These are phyloP conservation scores for Thelephora ganbajun DNA, from an alignment of 768 basidiomycete genomes.

Conservation along the genomic window DNA sequence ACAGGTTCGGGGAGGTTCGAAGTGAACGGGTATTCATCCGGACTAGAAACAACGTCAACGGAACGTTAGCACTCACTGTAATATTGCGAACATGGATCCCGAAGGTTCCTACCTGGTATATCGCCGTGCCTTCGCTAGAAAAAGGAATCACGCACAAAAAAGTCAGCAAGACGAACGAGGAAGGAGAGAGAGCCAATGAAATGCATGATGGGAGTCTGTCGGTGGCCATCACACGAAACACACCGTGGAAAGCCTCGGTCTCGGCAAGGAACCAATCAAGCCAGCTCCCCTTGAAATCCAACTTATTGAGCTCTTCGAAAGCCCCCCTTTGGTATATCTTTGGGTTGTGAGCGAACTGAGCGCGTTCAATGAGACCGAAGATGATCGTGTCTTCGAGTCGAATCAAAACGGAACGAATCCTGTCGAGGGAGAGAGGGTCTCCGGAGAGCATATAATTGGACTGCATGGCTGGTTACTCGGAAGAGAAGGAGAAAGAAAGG, in stretches of 20 bases:
- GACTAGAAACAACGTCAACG: constrained; percentile 32
- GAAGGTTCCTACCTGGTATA: constrained; percentile 65
- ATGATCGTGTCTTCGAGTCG: constrained; percentile 98
- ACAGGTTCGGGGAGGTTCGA: constrained; percentile 69
- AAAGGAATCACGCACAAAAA: constrained; percentile 2
- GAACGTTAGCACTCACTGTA: not conserved
- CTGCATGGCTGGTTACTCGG: constrained; percentile 14
- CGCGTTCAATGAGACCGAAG: constrained; percentile 92
- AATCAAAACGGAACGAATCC: constrained; percentile 75
- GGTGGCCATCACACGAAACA: constrained; percentile 15
- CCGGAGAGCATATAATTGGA: constrained; percentile 52
- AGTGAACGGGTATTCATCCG: constrained; percentile 97
- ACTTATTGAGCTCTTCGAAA: constrained; percentile 61
- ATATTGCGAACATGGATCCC: not conserved
- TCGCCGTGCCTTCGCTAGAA: constrained; percentile 80
- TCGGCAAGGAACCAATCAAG: constrained; percentile 96
- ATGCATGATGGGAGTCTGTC: too few species aligned
- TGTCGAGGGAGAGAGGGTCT: constrained; percentile 77
- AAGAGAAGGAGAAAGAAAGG: not conserved
- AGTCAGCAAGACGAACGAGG: not conserved
- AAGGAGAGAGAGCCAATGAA: constrained; percentile 1
- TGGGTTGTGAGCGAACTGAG: constrained; percentile 91
- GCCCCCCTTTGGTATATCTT: constrained; percentile 72
- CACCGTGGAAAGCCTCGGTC: constrained; percentile 90
- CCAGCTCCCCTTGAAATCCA: constrained; percentile 80